phyloP scores from a whole-genome alignment of 768 basidiomycete species.

The Brasilioporus rufonigricans region DNA sequence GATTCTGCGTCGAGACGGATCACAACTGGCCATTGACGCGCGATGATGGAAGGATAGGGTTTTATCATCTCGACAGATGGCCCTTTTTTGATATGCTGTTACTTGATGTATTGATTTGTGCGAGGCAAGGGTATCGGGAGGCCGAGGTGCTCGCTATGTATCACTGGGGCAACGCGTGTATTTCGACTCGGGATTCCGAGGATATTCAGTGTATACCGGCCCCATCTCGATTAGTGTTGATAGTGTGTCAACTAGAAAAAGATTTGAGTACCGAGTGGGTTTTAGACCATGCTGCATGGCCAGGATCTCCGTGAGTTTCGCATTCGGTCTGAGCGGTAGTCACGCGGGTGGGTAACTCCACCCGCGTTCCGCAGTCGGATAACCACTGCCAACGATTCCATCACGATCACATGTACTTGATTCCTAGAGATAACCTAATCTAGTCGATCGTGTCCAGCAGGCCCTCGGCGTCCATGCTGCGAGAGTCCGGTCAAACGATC shows the following conservation, averaged over 20 bases:
- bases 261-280: too few species aligned
- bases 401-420: neutral
- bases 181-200: neutral
- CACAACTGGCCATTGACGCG: slow-evolving; percentile 5
- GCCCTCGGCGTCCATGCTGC: neutral
- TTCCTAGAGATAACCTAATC: neutral
- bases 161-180: neutral
- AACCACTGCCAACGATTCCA: neutral
- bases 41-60: slow-evolving; percentile 1
- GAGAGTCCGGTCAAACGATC: neutral
- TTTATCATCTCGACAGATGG: neutral
- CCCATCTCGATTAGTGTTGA: too few species aligned
- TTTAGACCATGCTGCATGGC: too few species aligned
- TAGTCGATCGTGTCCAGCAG: neutral
- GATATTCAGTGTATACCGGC: neutral
- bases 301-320: too few species aligned
- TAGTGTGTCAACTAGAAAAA: too few species aligned
- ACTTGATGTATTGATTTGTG: slow-evolving; percentile 16
- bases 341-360: neutral
- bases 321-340: neutral
- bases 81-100: neutral
- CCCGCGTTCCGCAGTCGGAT: neutral
- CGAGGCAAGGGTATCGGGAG: neutral
- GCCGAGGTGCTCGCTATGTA: neutral
- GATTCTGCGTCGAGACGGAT: slow-evolving; percentile 18